A percentile compares a stretch with the other conserved stretches of the same genome.
phyloP scores from a whole-genome alignment of 768 basidiomycete genomes.

The Crepidotus variabilis region DNA sequence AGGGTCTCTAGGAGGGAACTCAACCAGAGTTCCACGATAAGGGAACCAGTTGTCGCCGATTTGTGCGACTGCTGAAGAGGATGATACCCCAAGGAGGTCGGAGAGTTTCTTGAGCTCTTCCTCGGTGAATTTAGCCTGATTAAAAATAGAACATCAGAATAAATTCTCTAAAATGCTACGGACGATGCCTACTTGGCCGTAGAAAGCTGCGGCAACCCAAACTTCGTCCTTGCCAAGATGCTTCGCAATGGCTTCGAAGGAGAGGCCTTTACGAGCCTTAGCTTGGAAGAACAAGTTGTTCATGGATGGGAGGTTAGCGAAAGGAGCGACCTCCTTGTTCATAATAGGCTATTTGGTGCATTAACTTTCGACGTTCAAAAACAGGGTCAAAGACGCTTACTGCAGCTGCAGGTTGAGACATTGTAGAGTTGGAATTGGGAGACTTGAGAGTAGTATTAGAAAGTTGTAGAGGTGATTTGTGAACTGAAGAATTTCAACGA shows the following conservation, averaged over 20 bases:
- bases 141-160: neutral
- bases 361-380: neutral
- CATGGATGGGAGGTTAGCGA: slow-evolving; percentile 49
- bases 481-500: neutral
- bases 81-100: slow-evolving; percentile 44
- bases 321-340: slow-evolving; percentile 38
- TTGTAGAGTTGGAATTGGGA: no score
- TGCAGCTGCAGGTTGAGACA: no score
- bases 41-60: slow-evolving; percentile 74
- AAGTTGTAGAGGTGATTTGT: neutral
- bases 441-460: no score
- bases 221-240: slow-evolving; percentile 71
- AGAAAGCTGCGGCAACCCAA: slow-evolving; percentile 81
- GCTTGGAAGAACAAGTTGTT: slow-evolving; percentile 53
- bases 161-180: neutral
- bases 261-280: slow-evolving; percentile 67
- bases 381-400: no score
- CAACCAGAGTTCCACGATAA: slow-evolving; percentile 61
- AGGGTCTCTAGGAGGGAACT: slow-evolving; percentile 69
- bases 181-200: slow-evolving; percentile 56
- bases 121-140: slow-evolving; percentile 61
- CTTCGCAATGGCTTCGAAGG: slow-evolving; percentile 67
- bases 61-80: slow-evolving; percentile 32
- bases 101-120: slow-evolving; percentile 58
- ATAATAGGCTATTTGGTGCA: slow-evolving; percentile 31